These are phyloP conservation scores for Lentinula sp. DNA, from an alignment of 768 basidiomycete species.

Conservation along the genomic window DNA sequence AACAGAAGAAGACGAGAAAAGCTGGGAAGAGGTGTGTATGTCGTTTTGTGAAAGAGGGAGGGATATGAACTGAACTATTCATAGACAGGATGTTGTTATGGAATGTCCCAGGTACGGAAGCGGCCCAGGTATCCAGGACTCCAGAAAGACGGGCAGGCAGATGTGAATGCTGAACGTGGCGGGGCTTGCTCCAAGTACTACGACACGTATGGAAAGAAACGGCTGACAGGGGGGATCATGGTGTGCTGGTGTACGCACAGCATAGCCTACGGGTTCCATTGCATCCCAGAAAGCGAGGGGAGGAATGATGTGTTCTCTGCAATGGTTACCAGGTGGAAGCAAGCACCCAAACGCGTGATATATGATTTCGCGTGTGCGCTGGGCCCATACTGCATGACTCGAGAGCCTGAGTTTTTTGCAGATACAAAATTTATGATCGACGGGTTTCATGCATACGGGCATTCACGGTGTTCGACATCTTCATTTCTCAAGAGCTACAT, in stretches of 20 bases:
- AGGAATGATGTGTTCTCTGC: slow-evolving; percentile 34
- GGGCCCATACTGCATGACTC: slow-evolving; percentile 13
- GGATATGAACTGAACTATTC: too few species aligned
- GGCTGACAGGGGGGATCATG: slow-evolving; percentile 24
- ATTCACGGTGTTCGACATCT: not conserved
- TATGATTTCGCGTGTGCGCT: slow-evolving; percentile 23
- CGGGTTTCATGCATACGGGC: slow-evolving; percentile 14
- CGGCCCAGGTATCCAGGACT: not conserved
- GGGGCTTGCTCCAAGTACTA: slow-evolving; percentile 13
- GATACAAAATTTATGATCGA: slow-evolving; percentile 16
- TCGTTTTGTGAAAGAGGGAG: too few species aligned
- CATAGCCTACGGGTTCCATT: slow-evolving; percentile 27
- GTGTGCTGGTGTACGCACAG: slow-evolving; percentile 26
- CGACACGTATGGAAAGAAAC: slow-evolving; percentile 10
- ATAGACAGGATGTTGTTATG: not conserved
- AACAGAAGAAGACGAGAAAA: not conserved
- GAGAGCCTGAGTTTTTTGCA: slow-evolving; percentile 13
- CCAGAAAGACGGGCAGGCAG: not conserved
- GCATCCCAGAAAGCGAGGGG: slow-evolving; percentile 29
- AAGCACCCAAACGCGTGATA: slow-evolving; percentile 19
- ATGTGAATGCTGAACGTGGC: not conserved
- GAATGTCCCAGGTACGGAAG: not conserved
- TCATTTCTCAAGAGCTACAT: not conserved
- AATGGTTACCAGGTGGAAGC: slow-evolving; percentile 24
- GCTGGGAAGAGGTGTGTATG: not conserved